These are phyloP conservation scores for Emiliania huxleyi DNA, from an alignment of 78 protist species.

Conservation along the genomic window DNA sequence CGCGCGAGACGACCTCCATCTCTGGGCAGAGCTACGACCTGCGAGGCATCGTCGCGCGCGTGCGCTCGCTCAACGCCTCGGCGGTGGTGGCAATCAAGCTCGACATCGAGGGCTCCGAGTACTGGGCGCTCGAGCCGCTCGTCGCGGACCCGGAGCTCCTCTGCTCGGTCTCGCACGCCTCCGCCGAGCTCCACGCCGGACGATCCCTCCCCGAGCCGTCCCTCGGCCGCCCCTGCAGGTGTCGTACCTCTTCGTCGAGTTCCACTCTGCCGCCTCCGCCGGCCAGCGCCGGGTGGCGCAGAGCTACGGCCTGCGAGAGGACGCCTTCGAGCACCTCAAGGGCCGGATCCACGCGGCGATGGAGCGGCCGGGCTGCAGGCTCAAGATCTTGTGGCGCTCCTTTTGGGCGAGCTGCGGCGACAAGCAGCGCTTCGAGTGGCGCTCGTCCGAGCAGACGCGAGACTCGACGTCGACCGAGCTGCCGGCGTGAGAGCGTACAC, in stretches of 20 bases:
- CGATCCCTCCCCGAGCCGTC: too few relatives aligned
- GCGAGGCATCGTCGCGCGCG: neutral
- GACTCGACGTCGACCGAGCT: too few relatives aligned
- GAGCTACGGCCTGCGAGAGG: neutral
- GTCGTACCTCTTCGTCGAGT: constrained; percentile 6
- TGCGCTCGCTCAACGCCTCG: neutral
- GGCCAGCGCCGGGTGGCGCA: neutral
- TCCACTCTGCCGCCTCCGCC: neutral
- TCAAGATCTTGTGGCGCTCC: neutral
- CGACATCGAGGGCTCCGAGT: neutral
- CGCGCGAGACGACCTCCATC: too few relatives aligned
- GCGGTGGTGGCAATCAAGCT: neutral
- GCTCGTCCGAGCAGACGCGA: too few relatives aligned
- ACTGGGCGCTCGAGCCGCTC: neutral
- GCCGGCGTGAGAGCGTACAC: too few relatives aligned
- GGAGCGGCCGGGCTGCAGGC: neutral
- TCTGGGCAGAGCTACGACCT: neutral
- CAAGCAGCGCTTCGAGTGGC: neutral
- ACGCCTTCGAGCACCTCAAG: neutral
- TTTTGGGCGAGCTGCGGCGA: neutral
- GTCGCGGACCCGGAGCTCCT: neutral
- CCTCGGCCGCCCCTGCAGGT: too few relatives aligned
- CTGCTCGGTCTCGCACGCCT: neutral
- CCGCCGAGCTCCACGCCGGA: too few relatives aligned
- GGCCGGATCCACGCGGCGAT: neutral